phyloP scores from a whole-genome alignment of 345 rosid species.

The Salix brachista region DNA sequence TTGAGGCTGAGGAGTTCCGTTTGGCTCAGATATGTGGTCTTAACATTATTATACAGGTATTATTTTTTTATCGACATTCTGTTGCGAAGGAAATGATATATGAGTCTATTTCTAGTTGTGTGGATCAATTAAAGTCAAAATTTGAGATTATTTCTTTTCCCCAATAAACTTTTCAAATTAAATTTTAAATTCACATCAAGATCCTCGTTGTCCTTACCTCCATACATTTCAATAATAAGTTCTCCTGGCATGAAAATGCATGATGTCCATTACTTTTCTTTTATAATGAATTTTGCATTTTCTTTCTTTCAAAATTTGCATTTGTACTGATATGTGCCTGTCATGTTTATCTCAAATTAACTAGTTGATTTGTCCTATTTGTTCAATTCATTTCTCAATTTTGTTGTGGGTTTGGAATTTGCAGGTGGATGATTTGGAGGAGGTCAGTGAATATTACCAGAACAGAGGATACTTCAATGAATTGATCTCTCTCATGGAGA shows the following conservation, averaged over 20 bases:
- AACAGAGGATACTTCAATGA: slow-evolving; percentile 97
- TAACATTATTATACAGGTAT: slow-evolving; percentile 86
- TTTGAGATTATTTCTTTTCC: background rate
- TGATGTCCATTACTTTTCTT: background rate
- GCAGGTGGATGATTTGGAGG: slow-evolving; percentile 97
- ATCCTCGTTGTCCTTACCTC: background rate
- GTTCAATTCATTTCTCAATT: background rate
- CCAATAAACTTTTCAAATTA: background rate
- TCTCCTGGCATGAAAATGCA: background rate
- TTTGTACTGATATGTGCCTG: background rate
- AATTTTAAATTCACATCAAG: background rate
- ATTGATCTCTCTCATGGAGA: slow-evolving; percentile 95
- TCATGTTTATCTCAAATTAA: background rate
- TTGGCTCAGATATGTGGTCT: slow-evolving; percentile 97
- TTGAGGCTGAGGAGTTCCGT: slow-evolving; percentile 95
- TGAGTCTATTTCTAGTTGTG: background rate
- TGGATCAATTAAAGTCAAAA: background rate
- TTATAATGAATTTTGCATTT: background rate
- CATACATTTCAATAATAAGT: background rate
- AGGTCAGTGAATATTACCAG: slow-evolving; percentile 94
- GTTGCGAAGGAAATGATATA: background rate
- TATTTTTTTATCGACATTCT: background rate
- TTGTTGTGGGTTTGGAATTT: slow-evolving; percentile 5
- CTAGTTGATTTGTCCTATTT: background rate
- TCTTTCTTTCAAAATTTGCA: background rate